Evolutionary conservation across 106 monocot genomes (phyloP), one percentile per base, ranked within the genome.

Genomic region (Dactylorhiza incarnata): DNA sequence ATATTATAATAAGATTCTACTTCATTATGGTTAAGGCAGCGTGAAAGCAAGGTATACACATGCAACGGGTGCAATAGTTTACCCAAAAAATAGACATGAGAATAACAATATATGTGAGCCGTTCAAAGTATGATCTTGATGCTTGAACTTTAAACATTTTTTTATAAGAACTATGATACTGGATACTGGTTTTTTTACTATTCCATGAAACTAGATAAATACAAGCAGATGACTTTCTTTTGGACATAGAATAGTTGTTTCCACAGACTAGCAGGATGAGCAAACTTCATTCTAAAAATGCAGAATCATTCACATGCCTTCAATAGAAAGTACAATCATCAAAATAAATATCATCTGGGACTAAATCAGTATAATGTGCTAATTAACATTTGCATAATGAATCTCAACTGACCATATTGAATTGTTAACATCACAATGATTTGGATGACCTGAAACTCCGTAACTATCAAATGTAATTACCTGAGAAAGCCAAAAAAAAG

Each of bases 371-470:
- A 51, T 73, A 58, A 71, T 12, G 7, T 29, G 23, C 14, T 1
- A 13, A 2, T 17, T 10, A 12, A 4, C 26, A 11, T 16, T 6
- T 10, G 24, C 46, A 58, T 22, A 68, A 65, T 45, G 75, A 13
- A 79, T 62, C 26, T 29, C 7, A 78, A 88, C 89, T 83, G 75
- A 95, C 95, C 92, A 70, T 56, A 92, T 54, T 75, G 90, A 92
- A 87, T 84, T 85, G 80, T 90, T 87, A 76, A 95, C 88, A 87
- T 88, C 92, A 77, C 83, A 45, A 37, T 95, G 95, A 86, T 95
- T 95, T 74, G 83, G 88, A 85, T 95, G 95, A 22, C 90, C 88
- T 14, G 95, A 95, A 52, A 95, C 86, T 80, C 95, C 95, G 77
- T 75, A 80, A 14, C 63, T 82, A 77, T 95, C 95, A 85, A 95